A percentile compares a stretch with the other conserved stretches of the same genome.
Evolutionary conservation across 306 rosid genomes (phyloP).

Genomic region (Spatholobus suberectus): DNA sequence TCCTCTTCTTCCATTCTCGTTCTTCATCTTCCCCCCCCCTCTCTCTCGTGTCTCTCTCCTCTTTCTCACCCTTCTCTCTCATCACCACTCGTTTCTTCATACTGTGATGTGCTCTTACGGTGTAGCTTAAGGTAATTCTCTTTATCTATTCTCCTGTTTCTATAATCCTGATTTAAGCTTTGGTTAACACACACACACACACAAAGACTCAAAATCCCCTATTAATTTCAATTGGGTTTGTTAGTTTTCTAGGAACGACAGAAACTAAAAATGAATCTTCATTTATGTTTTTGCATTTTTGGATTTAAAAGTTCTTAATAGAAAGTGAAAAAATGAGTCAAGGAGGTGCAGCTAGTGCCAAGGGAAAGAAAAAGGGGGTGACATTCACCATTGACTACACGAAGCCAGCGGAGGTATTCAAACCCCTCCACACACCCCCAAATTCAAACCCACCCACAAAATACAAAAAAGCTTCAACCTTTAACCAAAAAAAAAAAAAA

Average conservation of each 20-base stretch:
- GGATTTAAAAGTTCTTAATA: neutral
- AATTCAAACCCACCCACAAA: no score
- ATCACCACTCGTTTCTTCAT: neutral
- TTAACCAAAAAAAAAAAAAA: no score
- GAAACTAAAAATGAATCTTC: neutral
- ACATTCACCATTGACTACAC: conserved; percentile 79
- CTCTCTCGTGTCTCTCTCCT: no score
- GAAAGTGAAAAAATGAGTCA: conserved; percentile 65
- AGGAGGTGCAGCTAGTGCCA: conserved; percentile 63
- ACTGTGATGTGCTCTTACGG: neutral
- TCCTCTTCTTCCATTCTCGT: no score
- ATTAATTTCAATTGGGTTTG: neutral
- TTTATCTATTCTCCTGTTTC: neutral
- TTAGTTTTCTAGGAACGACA: neutral
- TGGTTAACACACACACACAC: neutral
- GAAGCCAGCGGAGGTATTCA: conserved; percentile 92
- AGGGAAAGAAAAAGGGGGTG: conserved; percentile 89
- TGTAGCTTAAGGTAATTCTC: conserved; percentile 1
- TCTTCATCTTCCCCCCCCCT: no score
- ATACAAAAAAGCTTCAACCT: no score
- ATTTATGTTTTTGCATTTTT: neutral
- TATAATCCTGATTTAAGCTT: neutral
- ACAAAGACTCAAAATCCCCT: neutral
- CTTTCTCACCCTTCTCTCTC: no score
- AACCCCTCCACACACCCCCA: no score